Evolutionary conservation across 225 moss, liverwort and hornwort species (phyloP), one percentile per base, ranked within the genome.

Genomic region (Pseudisothecium myosuroides): DNA sequence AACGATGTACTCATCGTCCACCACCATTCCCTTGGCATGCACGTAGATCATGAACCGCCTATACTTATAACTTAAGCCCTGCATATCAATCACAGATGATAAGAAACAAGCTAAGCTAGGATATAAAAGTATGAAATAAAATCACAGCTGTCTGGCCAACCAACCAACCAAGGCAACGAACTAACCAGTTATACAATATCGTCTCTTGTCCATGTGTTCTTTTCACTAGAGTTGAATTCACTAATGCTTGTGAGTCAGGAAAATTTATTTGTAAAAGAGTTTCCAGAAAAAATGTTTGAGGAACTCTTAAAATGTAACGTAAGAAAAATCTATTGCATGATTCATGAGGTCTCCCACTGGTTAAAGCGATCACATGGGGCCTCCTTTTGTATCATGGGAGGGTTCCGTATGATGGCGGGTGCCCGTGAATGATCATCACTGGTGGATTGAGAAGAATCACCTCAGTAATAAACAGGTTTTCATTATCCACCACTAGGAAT

Each of bases 21-120:
- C 91, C 59, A 96, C 94, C 79, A 98, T 91, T 55, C 98, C 98
- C 88, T 98, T 98, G 32, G 98, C 96, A 88, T 98, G 96, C 78
- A 98, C 93, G 86, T 96, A 98, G 60, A 98, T 96, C 94, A 98
- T 98, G 71, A 98, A 96, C 68, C 98, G 89, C 87, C 98, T 92
- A 49, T 13, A 71, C 61, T 69, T 95, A 9, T 90, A 90, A 60
- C 90, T 75, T 52, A 85, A 52, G 43, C 92, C 96, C 97, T 97
- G 94, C 86, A 86, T 22, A 52, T 58, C 87, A 90, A 80, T 78
- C 83, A 77, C 49, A 76, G 22, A 82, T 64, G 60, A 43, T 43
- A 80, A 80, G 63, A 77, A 43, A 74, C 36, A 58, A 59, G 32
- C 31, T 41, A 72, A 39, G 79, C 79, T 80, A 17, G 18, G 43